Percentiles rank a stretch among this genome's conserved stretches.
phyloP scores from a whole-genome alignment of 345 rosid genomes.

The Jatropha curcas region DNA sequence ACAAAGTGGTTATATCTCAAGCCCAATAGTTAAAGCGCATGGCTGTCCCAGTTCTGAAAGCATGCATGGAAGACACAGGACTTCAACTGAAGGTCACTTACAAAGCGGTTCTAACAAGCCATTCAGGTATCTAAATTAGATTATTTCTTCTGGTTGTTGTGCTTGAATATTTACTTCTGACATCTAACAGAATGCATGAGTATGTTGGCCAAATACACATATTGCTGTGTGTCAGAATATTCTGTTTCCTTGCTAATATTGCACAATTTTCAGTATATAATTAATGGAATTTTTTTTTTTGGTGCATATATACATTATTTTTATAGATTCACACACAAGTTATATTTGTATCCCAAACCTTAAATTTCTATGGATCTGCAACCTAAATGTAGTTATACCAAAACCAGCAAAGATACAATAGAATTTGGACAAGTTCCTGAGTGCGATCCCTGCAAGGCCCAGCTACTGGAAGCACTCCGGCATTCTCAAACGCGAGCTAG shows the following conservation, averaged over 20 bases:
- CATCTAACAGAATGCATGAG: not conserved
- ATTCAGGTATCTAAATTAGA: slow-evolving; percentile 39
- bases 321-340: not conserved
- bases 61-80: slow-evolving; percentile 24
- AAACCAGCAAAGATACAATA: slow-evolving; percentile 23
- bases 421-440: slow-evolving; percentile 38
- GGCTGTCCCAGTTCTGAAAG: slow-evolving; percentile 21
- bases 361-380: not conserved
- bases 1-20: slow-evolving; percentile 26
- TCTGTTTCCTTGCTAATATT: too few relatives aligned
- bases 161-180: not conserved
- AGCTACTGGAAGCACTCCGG: slow-evolving; percentile 81
- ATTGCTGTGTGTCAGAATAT: too few relatives aligned
- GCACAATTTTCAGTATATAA: not conserved
- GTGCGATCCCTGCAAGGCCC: slow-evolving; percentile 57
- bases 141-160: not conserved
- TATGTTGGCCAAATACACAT: not conserved
- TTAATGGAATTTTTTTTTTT: not conserved
- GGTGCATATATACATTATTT: not conserved
- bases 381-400: slow-evolving; percentile 20
- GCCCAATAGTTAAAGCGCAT: slow-evolving; percentile 27
- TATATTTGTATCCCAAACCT: not conserved
- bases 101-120: slow-evolving; percentile 37
- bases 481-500: slow-evolving; percentile 98
- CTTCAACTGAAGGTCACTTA: slow-evolving; percentile 27